A percentile compares a stretch with the other conserved stretches of the same genome.
Evolutionary conservation across 768 basidiomycete genomes (phyloP).

Genomic region (Psilocybe azurescens): DNA sequence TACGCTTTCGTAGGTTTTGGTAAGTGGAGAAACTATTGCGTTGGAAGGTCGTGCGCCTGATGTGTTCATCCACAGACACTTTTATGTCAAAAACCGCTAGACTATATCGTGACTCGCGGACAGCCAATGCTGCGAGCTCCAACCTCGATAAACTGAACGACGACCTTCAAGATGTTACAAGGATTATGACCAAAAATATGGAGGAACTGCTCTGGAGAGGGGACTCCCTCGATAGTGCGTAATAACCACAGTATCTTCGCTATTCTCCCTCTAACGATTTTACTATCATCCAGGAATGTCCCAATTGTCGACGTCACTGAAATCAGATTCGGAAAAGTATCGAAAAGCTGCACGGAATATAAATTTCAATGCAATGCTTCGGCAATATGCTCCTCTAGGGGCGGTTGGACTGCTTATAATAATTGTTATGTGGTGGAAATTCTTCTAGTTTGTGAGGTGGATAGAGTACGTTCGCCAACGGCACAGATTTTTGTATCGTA

Average conservation of each 20-base stretch:
- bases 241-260: neutral
- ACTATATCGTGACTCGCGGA: slow-evolving; percentile 92
- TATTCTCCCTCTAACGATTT: neutral
- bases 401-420: slow-evolving; percentile 82
- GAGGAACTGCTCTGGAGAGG: slow-evolving; percentile 98
- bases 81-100: slow-evolving; percentile 99
- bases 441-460: slow-evolving; percentile 40
- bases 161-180: slow-evolving; percentile 95
- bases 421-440: slow-evolving; percentile 80
- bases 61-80: slow-evolving; percentile 65
- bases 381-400: slow-evolving; percentile 94
- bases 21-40: slow-evolving; percentile 42
- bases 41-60: neutral
- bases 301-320: slow-evolving; percentile 90
- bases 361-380: slow-evolving; percentile 90
- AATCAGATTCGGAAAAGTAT: slow-evolving; percentile 97
- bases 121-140: slow-evolving; percentile 72
- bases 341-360: slow-evolving; percentile 94
- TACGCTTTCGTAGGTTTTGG: slow-evolving; percentile 99
- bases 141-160: slow-evolving; percentile 90
- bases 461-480: slow-evolving; percentile 9
- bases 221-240: slow-evolving; percentile 92
- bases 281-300: slow-evolving; percentile 79
- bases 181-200: slow-evolving; percentile 99
- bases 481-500: slow-evolving; percentile 24